These are phyloP conservation scores for Cutaneotrichosporon cyanovorans DNA, from an alignment of 1,284 basidiomycete genomes.

Conservation along the genomic window DNA sequence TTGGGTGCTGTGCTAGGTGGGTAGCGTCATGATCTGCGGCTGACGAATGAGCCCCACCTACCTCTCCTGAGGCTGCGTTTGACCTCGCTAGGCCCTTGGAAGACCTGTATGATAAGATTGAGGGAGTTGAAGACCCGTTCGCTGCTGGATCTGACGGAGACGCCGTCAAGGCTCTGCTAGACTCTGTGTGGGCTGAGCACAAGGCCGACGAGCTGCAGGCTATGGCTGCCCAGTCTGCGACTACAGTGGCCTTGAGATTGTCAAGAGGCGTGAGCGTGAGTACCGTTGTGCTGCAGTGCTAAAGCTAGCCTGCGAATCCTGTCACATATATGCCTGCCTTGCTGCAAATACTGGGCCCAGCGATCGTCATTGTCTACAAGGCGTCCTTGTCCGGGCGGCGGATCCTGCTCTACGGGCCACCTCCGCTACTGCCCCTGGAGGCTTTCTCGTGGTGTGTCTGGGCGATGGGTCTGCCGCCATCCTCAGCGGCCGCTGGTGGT, in stretches of 20 bases:
- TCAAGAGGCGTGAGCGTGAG: slow-evolving; percentile 7
- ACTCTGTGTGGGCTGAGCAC: slow-evolving; percentile 14
- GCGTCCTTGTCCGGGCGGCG: slow-evolving; percentile 33
- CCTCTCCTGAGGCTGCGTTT: slow-evolving; percentile 19
- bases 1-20: slow-evolving; percentile 35
- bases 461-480: slow-evolving; percentile 34
- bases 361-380: slow-evolving; percentile 35
- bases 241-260: slow-evolving; percentile 6
- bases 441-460: slow-evolving; percentile 39
- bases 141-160: neutral
- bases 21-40: neutral
- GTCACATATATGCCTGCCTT: slow-evolving; percentile 33
- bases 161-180: slow-evolving; percentile 9
- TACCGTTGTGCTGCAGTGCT: neutral
- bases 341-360: slow-evolving; percentile 31
- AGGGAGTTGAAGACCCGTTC: slow-evolving; percentile 17
- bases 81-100: slow-evolving; percentile 20
- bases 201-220: slow-evolving; percentile 3
- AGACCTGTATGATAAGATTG: slow-evolving; percentile 28
- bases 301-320: slow-evolving; percentile 24
- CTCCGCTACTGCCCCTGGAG: slow-evolving; percentile 32
- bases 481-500: slow-evolving; percentile 10
- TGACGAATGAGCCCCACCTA: slow-evolving; percentile 11
- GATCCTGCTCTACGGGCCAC: slow-evolving; percentile 36
- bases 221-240: slow-evolving; percentile 2